phyloP scores from a whole-genome alignment of 1,284 basidiomycete species.

The Microbotryum violaceum region DNA sequence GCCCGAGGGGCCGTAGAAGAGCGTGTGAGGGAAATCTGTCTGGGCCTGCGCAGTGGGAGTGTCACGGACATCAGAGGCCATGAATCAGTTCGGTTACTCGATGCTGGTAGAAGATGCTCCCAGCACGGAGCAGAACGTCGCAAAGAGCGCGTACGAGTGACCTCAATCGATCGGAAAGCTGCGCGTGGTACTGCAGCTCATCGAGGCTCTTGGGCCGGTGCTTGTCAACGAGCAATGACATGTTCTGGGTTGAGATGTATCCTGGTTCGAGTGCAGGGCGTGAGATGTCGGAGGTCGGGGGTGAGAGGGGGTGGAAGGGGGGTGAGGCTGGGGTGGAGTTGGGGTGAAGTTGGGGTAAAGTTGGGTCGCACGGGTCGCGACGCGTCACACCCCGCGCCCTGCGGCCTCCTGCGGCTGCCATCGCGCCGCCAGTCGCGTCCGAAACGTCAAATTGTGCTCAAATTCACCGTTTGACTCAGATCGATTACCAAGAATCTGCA shows the following conservation, averaged over 20 bases:
- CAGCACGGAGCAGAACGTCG: neutral
- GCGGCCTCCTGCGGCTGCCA: too few species aligned
- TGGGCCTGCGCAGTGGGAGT: constrained; percentile 10
- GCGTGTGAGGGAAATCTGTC: constrained; percentile 86
- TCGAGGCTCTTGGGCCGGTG: constrained; percentile 78
- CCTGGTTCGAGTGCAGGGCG: too few species aligned
- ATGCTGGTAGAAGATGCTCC: neutral
- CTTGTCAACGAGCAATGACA: constrained; percentile 46
- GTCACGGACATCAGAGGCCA: neutral
- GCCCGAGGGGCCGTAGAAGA: constrained; percentile 95
- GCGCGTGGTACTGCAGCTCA: constrained; percentile 80
- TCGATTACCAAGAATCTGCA: too few species aligned
- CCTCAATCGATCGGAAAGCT: constrained; percentile 68
- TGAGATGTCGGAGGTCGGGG: too few species aligned
- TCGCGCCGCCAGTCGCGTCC: too few species aligned
- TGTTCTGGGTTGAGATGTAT: constrained; percentile 2
- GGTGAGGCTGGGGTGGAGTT: too few species aligned
- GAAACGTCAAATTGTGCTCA: too few species aligned
- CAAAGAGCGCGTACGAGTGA: constrained; percentile 56
- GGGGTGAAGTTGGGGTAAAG: too few species aligned
- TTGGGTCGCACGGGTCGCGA: too few species aligned
- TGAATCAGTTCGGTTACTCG: neutral
- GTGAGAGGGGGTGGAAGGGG: too few species aligned
- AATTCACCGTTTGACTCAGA: too few species aligned
- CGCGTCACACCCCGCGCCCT: too few species aligned